These are phyloP conservation scores for Cladosporium sp. DNA, from an alignment of 2,329 filamentous ascomycete genomes.

Conservation along the genomic window DNA sequence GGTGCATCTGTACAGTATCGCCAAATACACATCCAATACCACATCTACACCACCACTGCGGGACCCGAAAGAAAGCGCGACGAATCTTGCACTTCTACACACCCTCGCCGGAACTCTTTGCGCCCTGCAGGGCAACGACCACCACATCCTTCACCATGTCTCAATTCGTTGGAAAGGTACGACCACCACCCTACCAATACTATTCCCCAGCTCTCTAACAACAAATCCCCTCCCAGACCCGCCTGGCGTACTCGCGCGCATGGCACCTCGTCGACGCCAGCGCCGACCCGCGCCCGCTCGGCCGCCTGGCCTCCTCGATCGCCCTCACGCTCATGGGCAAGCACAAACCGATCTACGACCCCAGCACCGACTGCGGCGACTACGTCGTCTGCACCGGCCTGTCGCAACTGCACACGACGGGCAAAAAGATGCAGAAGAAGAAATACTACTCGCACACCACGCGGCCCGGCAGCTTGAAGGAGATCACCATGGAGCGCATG, in stretches of 20 bases:
- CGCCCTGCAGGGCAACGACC: slow-evolving; percentile 6
- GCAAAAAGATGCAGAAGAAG: slow-evolving; percentile 91
- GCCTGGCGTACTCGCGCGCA: slow-evolving; percentile 89
- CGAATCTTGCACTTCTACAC: background rate
- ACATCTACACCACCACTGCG: too few relatives aligned
- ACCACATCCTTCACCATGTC: slow-evolving; percentile 7
- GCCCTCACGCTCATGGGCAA: slow-evolving; percentile 93
- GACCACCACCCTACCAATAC: background rate
- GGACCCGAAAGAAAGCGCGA: background rate
- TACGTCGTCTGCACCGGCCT: slow-evolving; percentile 95
- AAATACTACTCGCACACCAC: slow-evolving; percentile 95
- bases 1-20: slow-evolving; percentile 5
- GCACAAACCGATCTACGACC: slow-evolving; percentile 97
- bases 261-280: slow-evolving; percentile 87
- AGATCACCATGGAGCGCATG: slow-evolving; percentile 91
- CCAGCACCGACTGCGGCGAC: slow-evolving; percentile 97
- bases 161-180: slow-evolving; percentile 11
- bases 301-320: slow-evolving; percentile 83
- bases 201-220: background rate
- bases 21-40: background rate
- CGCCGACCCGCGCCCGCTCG: slow-evolving; percentile 69
- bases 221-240: slow-evolving; percentile 59
- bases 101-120: background rate
- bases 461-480: slow-evolving; percentile 77
- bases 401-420: slow-evolving; percentile 79